Evolutionary conservation across 768 basidiomycete species (phyloP), one percentile per base, ranked within the genome.

Genomic region (Auriculariales sp.): DNA sequence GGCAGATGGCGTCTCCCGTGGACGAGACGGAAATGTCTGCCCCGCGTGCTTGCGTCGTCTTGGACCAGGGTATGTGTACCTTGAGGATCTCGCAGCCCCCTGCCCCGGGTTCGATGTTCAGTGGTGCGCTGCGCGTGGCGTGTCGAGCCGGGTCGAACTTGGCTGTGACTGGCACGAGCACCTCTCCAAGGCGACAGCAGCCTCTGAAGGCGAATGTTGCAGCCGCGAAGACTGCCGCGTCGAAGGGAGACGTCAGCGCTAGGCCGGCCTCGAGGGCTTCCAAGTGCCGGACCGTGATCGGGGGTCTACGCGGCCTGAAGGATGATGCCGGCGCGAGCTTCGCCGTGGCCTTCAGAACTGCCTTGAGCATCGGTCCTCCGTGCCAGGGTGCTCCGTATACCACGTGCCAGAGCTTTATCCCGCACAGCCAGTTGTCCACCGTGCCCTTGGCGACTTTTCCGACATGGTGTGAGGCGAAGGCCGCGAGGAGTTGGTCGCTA

Each of bases 321-420:
- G 46, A 35, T 3, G 52, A 55, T 25, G 27, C 14, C 0, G 52
- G 63, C 39, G 30, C 60, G 57, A 46, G 51, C 47, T 54, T 66
- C 55, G 45, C 42, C 52, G 5, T 62, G 42, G 1, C 58, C 19
- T 9, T 42, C 2, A 46, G 28, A 0, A 51, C 47, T 2, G 52
- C 49, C n/a, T 51, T n/a, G 5, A 58, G 48, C 3, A 62, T 52
- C 48, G 49, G 52, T 1, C 53, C 59, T 1, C 66, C 65, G 29
- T 53, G n/a, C 71, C 71, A 72, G 0, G 55, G 57, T 2, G 69
- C 68, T 4, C 58, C 45, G 30, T 68, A 56, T 14, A 62, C 3
- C 1, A 59, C 28, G 47, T 73, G 70, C 68, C 69, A 73, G 3
- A 55, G 56, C 0, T 62, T 52, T 0, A 71, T 19, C 1, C 66